Percentiles rank a stretch among this genome's conserved stretches.
Evolutionary conservation across 176 grass and related monocot species (phyloP).

Genomic region (Triticum dicoccoides): DNA sequence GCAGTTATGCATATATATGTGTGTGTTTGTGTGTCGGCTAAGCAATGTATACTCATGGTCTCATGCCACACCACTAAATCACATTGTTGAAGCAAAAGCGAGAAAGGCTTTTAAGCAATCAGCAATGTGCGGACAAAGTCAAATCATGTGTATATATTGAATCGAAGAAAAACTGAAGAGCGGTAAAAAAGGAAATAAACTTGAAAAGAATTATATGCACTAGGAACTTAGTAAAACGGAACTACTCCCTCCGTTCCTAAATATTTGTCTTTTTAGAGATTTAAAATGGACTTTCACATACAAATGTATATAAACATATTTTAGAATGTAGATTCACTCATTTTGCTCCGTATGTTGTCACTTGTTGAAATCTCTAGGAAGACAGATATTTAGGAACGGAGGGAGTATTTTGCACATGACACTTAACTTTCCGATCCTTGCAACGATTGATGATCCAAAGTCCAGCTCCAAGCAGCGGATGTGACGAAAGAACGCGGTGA

Average conservation of each 20-base stretch:
- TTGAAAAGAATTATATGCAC: background rate
- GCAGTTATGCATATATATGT: background rate
- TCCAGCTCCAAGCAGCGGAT: too few species aligned
- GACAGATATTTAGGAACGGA: too few species aligned
- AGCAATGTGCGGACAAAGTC: background rate
- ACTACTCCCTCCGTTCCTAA: background rate
- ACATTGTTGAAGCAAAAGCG: background rate
- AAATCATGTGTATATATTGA: background rate
- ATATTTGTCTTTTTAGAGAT: too few species aligned
- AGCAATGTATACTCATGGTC: background rate
- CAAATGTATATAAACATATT: too few species aligned
- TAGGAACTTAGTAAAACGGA: background rate
- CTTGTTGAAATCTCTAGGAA: too few species aligned
- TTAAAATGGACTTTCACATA: too few species aligned
- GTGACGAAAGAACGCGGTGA: too few species aligned
- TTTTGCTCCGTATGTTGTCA: too few species aligned
- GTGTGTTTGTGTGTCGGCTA: background rate
- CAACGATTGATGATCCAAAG: too few species aligned
- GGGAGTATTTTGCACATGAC: background rate
- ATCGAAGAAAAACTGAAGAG: background rate
- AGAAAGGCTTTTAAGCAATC: conserved; percentile 7
- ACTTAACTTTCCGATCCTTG: background rate
- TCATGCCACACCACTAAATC: background rate
- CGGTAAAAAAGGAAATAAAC: background rate
- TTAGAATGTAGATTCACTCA: too few species aligned